phyloP scores from a whole-genome alignment of 179 eudicot species.

The Spinacia oleracea region DNA sequence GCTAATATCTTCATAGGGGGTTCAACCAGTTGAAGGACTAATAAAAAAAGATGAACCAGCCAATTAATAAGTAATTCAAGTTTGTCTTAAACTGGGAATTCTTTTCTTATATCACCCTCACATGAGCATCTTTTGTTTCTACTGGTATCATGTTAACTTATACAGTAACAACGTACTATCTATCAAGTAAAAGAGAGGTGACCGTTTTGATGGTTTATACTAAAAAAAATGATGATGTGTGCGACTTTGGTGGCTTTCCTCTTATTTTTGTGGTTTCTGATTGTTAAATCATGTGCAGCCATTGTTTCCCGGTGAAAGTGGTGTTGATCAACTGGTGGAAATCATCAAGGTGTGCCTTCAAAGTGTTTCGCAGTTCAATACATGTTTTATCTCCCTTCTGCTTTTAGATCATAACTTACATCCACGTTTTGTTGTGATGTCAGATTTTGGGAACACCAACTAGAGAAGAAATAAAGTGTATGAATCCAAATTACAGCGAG shows the following conservation, averaged over 20 bases:
- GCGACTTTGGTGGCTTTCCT: neutral
- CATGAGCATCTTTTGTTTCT: neutral
- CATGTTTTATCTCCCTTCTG: neutral
- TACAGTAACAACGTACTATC: too few relatives aligned
- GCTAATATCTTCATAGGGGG: neutral
- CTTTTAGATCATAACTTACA: conserved; percentile 13
- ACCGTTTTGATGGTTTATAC: neutral
- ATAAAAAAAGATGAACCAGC: neutral
- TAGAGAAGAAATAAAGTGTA: conserved; percentile 92
- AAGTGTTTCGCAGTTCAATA: neutral
- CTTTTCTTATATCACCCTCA: neutral
- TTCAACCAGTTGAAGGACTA: neutral
- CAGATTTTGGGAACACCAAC: conserved; percentile 94
- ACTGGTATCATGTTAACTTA: neutral
- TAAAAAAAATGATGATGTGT: neutral
- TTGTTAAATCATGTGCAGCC: conserved; percentile 56
- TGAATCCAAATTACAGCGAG: conserved; percentile 91
- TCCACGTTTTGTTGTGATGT: conserved; percentile 8
- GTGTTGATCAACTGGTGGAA: conserved; percentile 94
- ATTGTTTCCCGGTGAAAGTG: conserved; percentile 92
- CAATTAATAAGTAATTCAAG: neutral
- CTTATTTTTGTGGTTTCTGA: neutral
- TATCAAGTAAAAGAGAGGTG: neutral
- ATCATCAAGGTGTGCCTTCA: conserved; percentile 65
- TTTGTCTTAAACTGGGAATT: neutral